A percentile compares a stretch with the other conserved stretches of the same genome.
These are phyloP conservation scores for Aeschynomene evenia DNA, from an alignment of 306 rosid genomes.

Conservation along the genomic window DNA sequence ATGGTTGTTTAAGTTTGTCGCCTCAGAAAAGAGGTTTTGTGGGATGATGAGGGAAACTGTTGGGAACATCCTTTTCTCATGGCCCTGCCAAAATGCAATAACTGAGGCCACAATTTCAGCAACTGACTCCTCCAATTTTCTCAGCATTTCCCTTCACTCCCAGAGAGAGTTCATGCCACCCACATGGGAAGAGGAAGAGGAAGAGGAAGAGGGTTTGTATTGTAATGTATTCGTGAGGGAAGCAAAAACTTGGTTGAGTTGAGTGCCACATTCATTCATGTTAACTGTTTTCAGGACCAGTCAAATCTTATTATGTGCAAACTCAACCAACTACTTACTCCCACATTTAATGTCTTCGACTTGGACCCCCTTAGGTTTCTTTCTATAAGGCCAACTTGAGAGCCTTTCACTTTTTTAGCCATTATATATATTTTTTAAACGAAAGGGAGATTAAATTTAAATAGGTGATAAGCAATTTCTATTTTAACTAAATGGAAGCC, in stretches of 20 bases:
- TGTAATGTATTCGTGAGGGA: neutral
- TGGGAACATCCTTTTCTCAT: conserved; percentile 42
- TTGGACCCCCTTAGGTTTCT: neutral
- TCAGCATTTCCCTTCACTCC: neutral
- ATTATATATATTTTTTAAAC: too few relatives aligned
- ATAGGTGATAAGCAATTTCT: too few relatives aligned
- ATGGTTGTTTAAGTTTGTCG: conserved; percentile 20
- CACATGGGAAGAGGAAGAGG: conserved; percentile 37
- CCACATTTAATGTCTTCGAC: neutral
- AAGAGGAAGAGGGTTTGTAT: too few relatives aligned
- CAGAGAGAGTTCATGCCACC: conserved; percentile 29
- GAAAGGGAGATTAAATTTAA: too few relatives aligned
- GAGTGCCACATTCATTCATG: conserved; percentile 16
- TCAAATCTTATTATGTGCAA: neutral
- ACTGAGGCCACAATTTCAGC: conserved; percentile 41
- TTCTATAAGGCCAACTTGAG: neutral
- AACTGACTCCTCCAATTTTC: conserved; percentile 29
- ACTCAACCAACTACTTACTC: neutral
- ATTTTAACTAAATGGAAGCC: neutral
- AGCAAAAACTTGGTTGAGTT: conserved; percentile 2
- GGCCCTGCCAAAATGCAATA: conserved; percentile 33
- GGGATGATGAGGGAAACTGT: conserved; percentile 37
- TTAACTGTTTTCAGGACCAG: neutral
- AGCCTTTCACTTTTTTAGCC: too few relatives aligned
- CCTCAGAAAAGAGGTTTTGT: neutral